Evolutionary conservation across 495 filamentous ascomycete species (phyloP).

Genomic region (Xylaria bambusicola): DNA sequence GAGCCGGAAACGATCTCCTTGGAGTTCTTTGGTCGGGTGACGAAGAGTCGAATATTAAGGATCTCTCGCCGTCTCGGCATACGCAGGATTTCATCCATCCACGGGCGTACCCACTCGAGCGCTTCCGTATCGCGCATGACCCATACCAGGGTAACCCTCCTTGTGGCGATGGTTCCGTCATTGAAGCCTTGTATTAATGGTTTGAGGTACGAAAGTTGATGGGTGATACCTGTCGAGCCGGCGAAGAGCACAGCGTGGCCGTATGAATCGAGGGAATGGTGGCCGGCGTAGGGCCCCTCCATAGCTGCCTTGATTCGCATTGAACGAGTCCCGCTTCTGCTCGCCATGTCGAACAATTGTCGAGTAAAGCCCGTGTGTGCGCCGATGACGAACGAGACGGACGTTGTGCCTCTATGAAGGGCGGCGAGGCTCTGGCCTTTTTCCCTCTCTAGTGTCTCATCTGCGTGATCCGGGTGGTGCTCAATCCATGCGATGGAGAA

Average conservation of each 20-base stretch:
- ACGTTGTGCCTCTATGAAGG: constrained; percentile 44
- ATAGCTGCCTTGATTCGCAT: constrained; percentile 53
- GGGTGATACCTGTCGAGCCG: constrained; percentile 91
- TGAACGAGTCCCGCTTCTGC: constrained; percentile 14
- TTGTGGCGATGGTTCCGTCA: constrained; percentile 73
- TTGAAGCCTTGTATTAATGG: constrained; percentile 75
- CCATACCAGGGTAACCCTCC: constrained; percentile 83
- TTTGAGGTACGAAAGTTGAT: constrained; percentile 86
- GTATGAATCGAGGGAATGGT: constrained; percentile 83
- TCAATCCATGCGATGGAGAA: constrained; percentile 90
- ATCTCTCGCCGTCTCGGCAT: constrained; percentile 77
- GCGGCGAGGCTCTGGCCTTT: constrained; percentile 12
- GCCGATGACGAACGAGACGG: constrained; percentile 77
- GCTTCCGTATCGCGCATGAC: constrained; percentile 84
- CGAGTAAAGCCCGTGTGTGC: constrained; percentile 87
- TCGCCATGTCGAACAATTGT: constrained; percentile 64
- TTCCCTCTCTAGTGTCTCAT: constrained; percentile 26
- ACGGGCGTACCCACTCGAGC: constrained; percentile 89
- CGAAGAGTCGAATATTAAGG: constrained; percentile 80
- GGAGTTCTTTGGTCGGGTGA: constrained; percentile 75
- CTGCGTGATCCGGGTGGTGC: constrained; percentile 37
- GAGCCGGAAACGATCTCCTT: constrained; percentile 71
- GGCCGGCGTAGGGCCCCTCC: constrained; percentile 86
- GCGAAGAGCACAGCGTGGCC: constrained; percentile 88
- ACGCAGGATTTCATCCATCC: constrained; percentile 84